Conservation (phyloP, 306 rosid genomes). For the Fagus crenata region DNA sequence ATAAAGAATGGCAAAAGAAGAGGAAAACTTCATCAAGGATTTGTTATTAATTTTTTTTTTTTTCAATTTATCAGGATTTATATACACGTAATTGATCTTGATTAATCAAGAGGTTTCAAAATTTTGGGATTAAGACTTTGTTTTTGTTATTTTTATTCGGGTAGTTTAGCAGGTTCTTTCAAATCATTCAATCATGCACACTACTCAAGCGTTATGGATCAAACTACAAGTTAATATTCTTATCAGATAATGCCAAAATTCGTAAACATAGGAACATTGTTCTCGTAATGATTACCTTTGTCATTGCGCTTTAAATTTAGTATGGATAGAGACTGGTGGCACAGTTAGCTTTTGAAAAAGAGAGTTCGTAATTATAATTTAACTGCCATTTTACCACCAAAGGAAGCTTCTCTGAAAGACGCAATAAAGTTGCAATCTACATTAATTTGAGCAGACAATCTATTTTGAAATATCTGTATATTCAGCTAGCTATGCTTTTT, state of each 20-base stretch:
- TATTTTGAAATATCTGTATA: neutral
- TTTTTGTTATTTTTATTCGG: no score
- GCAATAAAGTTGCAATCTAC: neutral
- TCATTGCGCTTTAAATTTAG: conserved; percentile 33
- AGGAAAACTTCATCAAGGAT: conserved; percentile 6
- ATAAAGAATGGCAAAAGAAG: conserved; percentile 39
- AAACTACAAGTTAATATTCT: conserved; percentile 5
- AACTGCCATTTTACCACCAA: conserved; percentile 32
- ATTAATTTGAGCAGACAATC: neutral
- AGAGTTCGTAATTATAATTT: neutral
- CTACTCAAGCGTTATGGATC: conserved; percentile 10
- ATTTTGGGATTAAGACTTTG: no score
- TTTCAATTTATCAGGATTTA: neutral
- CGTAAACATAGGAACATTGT: neutral
- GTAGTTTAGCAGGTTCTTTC: neutral
- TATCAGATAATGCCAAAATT: conserved; percentile 12
- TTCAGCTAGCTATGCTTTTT: neutral
- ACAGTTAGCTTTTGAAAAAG: conserved; percentile 35
- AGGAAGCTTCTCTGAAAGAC: conserved; percentile 39
- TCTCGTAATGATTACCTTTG: conserved; percentile 19
- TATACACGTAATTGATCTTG: no score
- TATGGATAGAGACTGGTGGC: conserved; percentile 34
- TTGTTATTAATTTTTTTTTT: neutral
- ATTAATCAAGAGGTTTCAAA: no score
- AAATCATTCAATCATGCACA: neutral